phyloP scores from a whole-genome alignment of 768 basidiomycete species.

The Tricholoma saponaceum region DNA sequence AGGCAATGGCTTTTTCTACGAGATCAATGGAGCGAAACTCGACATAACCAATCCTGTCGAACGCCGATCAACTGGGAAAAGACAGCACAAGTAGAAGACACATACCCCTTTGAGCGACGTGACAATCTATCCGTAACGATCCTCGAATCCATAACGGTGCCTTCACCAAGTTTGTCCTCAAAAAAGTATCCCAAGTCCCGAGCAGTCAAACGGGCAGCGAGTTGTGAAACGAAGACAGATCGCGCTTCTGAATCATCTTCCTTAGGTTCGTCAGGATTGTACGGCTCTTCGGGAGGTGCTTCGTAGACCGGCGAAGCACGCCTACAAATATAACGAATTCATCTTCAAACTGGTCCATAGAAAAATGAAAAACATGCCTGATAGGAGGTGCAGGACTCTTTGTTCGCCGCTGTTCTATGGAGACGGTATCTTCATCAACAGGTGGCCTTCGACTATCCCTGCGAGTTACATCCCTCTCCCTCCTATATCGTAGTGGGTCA shows the following conservation, averaged over 20 bases:
- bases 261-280: conserved; percentile 83
- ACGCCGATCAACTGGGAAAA: conserved; percentile 2
- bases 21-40: conserved; percentile 90
- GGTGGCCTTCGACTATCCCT: conserved; percentile 36
- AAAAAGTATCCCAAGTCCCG: conserved; percentile 98
- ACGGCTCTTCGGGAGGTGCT: conserved; percentile 57
- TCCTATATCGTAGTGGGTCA: conserved; percentile 43
- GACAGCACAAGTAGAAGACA: conserved; percentile 3
- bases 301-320: conserved; percentile 74
- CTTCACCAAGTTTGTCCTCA: conserved; percentile 93
- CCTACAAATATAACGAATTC: conserved; percentile 31
- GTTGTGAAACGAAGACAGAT: conserved; percentile 97
- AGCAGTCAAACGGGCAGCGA: conserved; percentile 94
- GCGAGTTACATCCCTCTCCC: conserved; percentile 34
- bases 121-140: conserved; percentile 96
- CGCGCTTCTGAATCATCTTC: conserved; percentile 98
- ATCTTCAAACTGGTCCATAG: conserved; percentile 1
- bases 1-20: conserved; percentile 85
- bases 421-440: conserved; percentile 37
- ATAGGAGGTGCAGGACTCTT: conserved; percentile 42
- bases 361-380: conserved; percentile 32
- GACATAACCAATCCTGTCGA: conserved; percentile 89
- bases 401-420: conserved; percentile 27
- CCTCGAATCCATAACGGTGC: conserved; percentile 90
- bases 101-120: conserved; percentile 96